These are phyloP conservation scores for Cladosporium sp. DNA, from an alignment of 2,329 filamentous ascomycete species.

Conservation along the genomic window DNA sequence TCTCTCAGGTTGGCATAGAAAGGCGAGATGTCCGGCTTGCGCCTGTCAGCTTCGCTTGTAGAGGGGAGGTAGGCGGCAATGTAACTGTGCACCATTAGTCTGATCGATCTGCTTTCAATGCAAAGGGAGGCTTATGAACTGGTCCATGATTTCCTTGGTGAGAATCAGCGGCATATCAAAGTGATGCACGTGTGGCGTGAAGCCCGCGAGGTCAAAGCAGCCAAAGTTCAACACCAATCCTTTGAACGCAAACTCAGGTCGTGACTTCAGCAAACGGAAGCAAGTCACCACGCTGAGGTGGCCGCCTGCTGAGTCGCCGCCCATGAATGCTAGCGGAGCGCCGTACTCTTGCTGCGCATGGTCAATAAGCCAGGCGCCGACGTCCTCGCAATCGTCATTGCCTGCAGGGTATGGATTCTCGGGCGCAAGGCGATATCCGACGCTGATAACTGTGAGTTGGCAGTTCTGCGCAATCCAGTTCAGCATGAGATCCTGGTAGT, in stretches of 20 bases:
- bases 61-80: slow-evolving; percentile 48
- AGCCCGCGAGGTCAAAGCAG: slow-evolving; percentile 49
- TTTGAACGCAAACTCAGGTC: slow-evolving; percentile 44
- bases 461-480: slow-evolving; percentile 52
- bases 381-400: slow-evolving; percentile 59
- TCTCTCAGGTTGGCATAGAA: slow-evolving; percentile 50
- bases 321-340: slow-evolving; percentile 42
- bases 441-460: slow-evolving; percentile 52
- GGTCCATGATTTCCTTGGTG: slow-evolving; percentile 47
- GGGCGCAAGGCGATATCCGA: slow-evolving; percentile 62
- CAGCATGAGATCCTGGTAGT: slow-evolving; percentile 49
- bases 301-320: slow-evolving; percentile 55
- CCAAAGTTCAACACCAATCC: slow-evolving; percentile 57
- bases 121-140: slow-evolving; percentile 28
- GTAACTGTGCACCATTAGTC: slow-evolving; percentile 37
- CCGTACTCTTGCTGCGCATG: slow-evolving; percentile 47
- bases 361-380: slow-evolving; percentile 54
- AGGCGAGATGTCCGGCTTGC: slow-evolving; percentile 50
- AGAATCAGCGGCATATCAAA: slow-evolving; percentile 46
- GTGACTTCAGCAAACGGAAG: slow-evolving; percentile 47
- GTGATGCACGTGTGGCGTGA: slow-evolving; percentile 45
- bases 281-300: slow-evolving; percentile 51
- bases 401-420: slow-evolving; percentile 59
- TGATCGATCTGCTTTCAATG: background rate
- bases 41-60: slow-evolving; percentile 42